Percentiles rank a stretch among this genome's conserved stretches.
These are phyloP conservation scores for Margaritispora aquatica DNA, from an alignment of 495 filamentous ascomycete genomes.

Conservation along the genomic window DNA sequence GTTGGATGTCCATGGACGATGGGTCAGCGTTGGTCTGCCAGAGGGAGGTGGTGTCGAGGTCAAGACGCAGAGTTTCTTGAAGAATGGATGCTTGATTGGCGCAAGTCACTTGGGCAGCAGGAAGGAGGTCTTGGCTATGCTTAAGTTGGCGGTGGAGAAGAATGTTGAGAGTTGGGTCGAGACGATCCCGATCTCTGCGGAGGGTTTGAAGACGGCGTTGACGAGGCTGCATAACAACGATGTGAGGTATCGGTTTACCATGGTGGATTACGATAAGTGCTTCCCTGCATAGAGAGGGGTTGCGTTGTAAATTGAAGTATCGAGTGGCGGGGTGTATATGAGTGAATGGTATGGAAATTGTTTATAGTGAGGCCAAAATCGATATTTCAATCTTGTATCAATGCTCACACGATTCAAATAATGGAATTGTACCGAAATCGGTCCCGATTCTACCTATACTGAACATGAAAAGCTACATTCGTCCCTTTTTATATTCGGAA, in stretches of 20 bases:
- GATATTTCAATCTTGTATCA: not conserved
- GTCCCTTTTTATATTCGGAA: too few species aligned
- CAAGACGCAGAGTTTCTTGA: conserved; percentile 68
- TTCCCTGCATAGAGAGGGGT: conserved; percentile 19
- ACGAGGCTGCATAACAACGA: conserved; percentile 63
- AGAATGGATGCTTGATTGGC: conserved; percentile 73
- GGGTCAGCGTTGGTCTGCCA: conserved; percentile 79
- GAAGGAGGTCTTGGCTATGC: conserved; percentile 75
- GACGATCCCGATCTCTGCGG: conserved; percentile 62
- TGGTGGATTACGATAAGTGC: conserved; percentile 37
- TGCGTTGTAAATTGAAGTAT: not conserved
- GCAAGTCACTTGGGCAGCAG: conserved; percentile 78
- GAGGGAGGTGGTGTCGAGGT: conserved; percentile 71
- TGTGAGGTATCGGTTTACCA: conserved; percentile 49
- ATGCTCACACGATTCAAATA: too few species aligned
- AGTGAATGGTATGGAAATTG: not conserved
- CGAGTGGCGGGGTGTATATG: not conserved
- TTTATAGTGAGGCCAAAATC: not conserved
- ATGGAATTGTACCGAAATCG: too few species aligned
- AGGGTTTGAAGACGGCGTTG: conserved; percentile 63
- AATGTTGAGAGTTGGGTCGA: conserved; percentile 78
- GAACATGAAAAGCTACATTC: too few species aligned
- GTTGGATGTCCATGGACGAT: conserved; percentile 77
- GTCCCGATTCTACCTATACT: too few species aligned
- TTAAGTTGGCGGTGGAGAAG: conserved; percentile 76